Percentiles rank a stretch among this genome's conserved stretches.
Conservation (phyloP, 768 basidiomycete species). For the Cytidiella melzeri region DNA sequence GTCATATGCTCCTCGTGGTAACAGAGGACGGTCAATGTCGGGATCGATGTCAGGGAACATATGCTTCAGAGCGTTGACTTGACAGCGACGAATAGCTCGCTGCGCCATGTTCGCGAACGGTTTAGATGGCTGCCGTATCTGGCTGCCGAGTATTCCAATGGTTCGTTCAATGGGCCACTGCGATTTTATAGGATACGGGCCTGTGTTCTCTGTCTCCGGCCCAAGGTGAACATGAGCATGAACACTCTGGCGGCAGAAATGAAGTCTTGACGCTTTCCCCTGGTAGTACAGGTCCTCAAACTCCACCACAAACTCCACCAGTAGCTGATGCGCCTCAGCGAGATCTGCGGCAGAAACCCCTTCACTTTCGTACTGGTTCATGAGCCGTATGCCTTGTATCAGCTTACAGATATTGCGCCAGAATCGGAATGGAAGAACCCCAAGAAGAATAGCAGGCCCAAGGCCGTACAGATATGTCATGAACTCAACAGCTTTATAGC, state of each 20-base stretch:
- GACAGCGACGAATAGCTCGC: constrained; percentile 15
- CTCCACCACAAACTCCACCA: constrained; percentile 26
- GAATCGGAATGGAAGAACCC: constrained; percentile 18
- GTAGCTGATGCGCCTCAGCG: constrained; percentile 15
- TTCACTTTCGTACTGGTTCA: constrained; percentile 15
- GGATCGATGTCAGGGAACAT: constrained; percentile 17
- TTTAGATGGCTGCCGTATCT: constrained; percentile 22
- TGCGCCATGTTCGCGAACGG: constrained; percentile 21
- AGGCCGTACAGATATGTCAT: constrained; percentile 18
- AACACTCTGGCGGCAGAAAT: constrained; percentile 29
- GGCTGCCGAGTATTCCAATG: constrained; percentile 21
- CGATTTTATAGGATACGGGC: constrained; percentile 9
- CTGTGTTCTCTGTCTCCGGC: constrained; percentile 17
- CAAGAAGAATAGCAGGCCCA: constrained; percentile 21
- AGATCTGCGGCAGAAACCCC: constrained; percentile 15
- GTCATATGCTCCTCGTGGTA: constrained; percentile 7
- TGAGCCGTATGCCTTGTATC: constrained; percentile 17
- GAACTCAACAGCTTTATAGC: constrained; percentile 27
- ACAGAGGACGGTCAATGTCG: not conserved
- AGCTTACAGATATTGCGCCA: constrained; percentile 24
- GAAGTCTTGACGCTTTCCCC: constrained; percentile 19
- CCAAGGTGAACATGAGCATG: constrained; percentile 28
- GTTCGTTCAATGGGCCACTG: constrained; percentile 22
- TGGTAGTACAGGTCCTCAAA: constrained; percentile 33
- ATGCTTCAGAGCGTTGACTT: constrained; percentile 22